Evolutionary conservation across 306 rosid genomes (phyloP).

Genomic region (Cajanus cajan): DNA sequence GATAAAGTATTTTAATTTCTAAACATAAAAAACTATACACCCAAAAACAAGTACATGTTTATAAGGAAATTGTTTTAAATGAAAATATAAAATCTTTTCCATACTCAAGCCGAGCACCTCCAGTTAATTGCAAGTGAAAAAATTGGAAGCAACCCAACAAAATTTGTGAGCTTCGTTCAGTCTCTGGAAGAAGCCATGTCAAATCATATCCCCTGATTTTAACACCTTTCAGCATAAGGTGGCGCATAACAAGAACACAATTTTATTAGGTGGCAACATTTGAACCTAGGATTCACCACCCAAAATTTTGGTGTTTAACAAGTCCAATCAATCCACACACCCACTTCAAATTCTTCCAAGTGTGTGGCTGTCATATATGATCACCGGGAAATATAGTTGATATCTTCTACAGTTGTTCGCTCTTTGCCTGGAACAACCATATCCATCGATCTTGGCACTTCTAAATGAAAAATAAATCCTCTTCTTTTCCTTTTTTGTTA

Average conservation of each 20-base stretch:
- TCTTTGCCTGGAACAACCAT: background rate
- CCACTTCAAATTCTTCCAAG: constrained; percentile 25
- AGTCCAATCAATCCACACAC: background rate
- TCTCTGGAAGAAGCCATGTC: constrained; percentile 18
- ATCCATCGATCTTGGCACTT: background rate
- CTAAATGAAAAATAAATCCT: too few species aligned
- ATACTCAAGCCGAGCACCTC: too few species aligned
- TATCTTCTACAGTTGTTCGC: background rate
- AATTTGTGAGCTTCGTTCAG: background rate
- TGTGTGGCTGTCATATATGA: constrained; percentile 30
- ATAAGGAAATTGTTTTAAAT: background rate
- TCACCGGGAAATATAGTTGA: background rate
- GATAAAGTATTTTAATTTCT: background rate
- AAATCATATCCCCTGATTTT: background rate
- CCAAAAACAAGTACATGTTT: background rate
- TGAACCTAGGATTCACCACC: background rate
- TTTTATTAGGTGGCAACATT: constrained; percentile 25
- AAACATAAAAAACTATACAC: background rate
- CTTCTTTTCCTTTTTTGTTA: too few species aligned
- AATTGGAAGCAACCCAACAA: background rate
- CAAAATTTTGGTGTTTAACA: background rate
- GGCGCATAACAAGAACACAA: background rate
- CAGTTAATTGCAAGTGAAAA: background rate
- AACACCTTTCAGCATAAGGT: background rate
- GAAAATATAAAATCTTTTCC: background rate